Conservation (phyloP, 371 early-diverging fungal genomes). For the Lichtheimia hyalospora region DNA sequence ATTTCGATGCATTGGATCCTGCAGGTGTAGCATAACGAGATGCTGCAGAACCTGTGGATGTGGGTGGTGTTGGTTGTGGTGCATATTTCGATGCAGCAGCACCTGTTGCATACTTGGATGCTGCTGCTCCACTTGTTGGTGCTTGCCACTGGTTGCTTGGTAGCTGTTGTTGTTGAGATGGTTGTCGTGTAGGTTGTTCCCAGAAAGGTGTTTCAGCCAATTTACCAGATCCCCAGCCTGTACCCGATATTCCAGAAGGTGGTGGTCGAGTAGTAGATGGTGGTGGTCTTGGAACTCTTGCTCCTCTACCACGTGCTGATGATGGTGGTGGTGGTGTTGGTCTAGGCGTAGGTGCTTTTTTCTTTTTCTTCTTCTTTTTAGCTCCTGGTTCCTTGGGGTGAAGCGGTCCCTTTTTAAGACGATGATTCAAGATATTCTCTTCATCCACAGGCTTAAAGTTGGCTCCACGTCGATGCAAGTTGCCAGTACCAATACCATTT, state of each 20-base stretch:
- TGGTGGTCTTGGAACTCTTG: constrained; percentile 1
- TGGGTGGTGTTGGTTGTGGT: constrained; percentile 6
- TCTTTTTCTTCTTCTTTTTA: constrained; percentile 28
- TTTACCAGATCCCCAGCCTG: constrained; percentile 26
- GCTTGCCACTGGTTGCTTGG: neutral
- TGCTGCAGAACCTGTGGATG: constrained; percentile 9
- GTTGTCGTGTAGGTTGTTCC: constrained; percentile 18
- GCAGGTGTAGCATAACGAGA: constrained; percentile 18
- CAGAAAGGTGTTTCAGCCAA: constrained; percentile 40
- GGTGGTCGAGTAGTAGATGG: neutral
- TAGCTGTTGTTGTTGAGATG: neutral
- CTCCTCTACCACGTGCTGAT: neutral
- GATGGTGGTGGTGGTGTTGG: constrained; percentile 10
- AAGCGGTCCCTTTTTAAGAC: constrained; percentile 27
- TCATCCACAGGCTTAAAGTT: constrained; percentile 52
- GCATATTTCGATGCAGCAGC: constrained; percentile 10
- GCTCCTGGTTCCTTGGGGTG: constrained; percentile 18
- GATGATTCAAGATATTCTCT: constrained; percentile 35
- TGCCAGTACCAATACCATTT: constrained; percentile 43
- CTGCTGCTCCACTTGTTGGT: constrained; percentile 5
- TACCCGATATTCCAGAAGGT: constrained; percentile 8
- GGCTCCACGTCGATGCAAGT: constrained; percentile 43
- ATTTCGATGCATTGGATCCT: neutral
- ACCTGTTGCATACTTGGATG: constrained; percentile 11
- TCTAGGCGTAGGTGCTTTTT: constrained; percentile 8